phyloP scores from a whole-genome alignment of 78 protist species.

The Dictyostelium capitatum region DNA sequence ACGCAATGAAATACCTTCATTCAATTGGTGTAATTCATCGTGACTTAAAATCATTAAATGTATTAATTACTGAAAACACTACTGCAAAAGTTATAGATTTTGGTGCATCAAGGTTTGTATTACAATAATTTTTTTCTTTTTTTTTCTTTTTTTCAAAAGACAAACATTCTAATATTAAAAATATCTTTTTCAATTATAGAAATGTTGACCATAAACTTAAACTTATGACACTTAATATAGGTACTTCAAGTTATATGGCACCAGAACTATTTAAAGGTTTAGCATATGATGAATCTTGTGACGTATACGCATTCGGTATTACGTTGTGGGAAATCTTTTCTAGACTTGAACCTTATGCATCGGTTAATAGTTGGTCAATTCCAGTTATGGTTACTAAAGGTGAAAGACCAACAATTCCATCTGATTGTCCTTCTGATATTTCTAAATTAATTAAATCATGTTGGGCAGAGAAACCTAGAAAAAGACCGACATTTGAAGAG shows the following conservation, averaged over 20 bases:
- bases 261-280: constrained; percentile 78
- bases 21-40: constrained; percentile 75
- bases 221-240: constrained; percentile 71
- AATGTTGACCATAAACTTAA: constrained; percentile 36
- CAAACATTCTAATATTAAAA: too few species aligned
- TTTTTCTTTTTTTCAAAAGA: too few species aligned
- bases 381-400: constrained; percentile 75
- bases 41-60: constrained; percentile 77
- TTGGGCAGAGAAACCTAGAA: constrained; percentile 76
- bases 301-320: constrained; percentile 80
- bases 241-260: constrained; percentile 70
- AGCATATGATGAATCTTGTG: constrained; percentile 73
- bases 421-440: constrained; percentile 59
- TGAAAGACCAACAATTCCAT: constrained; percentile 60
- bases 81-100: constrained; percentile 78
- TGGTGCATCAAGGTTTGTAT: constrained; percentile 26
- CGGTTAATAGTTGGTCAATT: constrained; percentile 58
- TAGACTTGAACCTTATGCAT: constrained; percentile 68
- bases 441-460: constrained; percentile 60
- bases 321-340: constrained; percentile 49
- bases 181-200: not conserved
- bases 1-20: constrained; percentile 78
- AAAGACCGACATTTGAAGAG: constrained; percentile 80
- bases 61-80: constrained; percentile 58
- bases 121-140: too few species aligned